These are phyloP conservation scores for Xylaria sp. DNA, from an alignment of 2,329 filamentous ascomycete genomes.

Conservation along the genomic window DNA sequence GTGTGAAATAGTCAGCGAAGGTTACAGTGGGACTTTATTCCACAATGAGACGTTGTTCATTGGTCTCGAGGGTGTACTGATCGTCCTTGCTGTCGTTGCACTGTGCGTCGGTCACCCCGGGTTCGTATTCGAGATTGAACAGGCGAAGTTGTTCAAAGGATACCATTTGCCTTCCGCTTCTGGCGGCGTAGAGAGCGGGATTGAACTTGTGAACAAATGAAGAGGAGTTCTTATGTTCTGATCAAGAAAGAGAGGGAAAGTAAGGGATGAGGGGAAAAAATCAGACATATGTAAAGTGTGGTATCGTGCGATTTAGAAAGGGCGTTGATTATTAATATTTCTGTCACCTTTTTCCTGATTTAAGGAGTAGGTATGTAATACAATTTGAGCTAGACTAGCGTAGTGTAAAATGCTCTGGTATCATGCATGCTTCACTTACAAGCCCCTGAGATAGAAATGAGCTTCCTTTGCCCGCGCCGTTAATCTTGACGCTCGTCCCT, in stretches of 20 bases:
- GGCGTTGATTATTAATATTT: too few relatives aligned
- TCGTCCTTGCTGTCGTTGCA: constrained; percentile 52
- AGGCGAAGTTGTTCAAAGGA: constrained; percentile 6
- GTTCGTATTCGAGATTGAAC: constrained; percentile 49
- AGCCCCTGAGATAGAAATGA: too few relatives aligned
- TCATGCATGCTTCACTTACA: too few relatives aligned
- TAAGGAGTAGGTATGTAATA: too few relatives aligned
- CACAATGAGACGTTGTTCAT: constrained; percentile 60
- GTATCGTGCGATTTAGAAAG: too few relatives aligned
- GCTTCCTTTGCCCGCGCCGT: too few relatives aligned
- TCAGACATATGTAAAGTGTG: too few relatives aligned
- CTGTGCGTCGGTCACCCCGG: constrained; percentile 58
- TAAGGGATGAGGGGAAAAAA: neutral
- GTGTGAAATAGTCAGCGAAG: constrained; percentile 58
- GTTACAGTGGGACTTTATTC: constrained; percentile 65
- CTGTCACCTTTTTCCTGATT: too few relatives aligned
- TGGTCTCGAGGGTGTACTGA: constrained; percentile 58
- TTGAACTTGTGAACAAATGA: constrained; percentile 17
- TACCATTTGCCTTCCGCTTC: neutral
- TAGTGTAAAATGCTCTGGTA: too few relatives aligned
- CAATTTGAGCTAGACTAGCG: too few relatives aligned
- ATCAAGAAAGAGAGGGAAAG: neutral
- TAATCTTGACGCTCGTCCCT: too few relatives aligned
- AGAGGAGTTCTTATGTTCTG: neutral
- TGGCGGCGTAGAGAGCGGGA: neutral